A percentile compares a stretch with the other conserved stretches of the same genome.
Conservation (phyloP, 306 rosid genomes). For the Cicer yamashitae region DNA sequence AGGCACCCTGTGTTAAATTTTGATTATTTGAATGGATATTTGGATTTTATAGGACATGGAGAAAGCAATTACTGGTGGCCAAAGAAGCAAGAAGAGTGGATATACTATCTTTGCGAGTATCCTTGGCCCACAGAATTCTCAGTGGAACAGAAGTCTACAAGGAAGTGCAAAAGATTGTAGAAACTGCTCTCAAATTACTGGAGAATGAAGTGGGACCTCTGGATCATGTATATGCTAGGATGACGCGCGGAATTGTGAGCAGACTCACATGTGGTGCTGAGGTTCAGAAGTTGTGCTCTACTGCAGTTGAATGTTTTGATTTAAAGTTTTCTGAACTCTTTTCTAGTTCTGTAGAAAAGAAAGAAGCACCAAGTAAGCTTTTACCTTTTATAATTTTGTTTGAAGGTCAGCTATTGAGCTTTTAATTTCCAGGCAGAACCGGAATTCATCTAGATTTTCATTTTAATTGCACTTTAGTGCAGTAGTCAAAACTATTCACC, state of each 20-base stretch:
- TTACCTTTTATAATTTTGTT: conserved; percentile 1
- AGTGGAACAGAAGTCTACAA: conserved; percentile 61
- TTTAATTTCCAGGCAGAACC: conserved; percentile 4
- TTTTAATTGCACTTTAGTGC: conserved; percentile 15
- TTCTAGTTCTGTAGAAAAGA: conserved; percentile 47
- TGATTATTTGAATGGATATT: conserved; percentile 41
- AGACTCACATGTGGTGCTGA: conserved; percentile 87
- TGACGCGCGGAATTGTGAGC: conserved; percentile 86
- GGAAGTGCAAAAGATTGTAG: conserved; percentile 64
- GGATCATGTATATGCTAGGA: conserved; percentile 71
- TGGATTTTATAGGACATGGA: conserved; percentile 74
- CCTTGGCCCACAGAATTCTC: conserved; percentile 75
- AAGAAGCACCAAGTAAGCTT: conserved; percentile 65
- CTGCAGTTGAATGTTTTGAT: conserved; percentile 74
- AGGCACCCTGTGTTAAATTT: conserved; percentile 16
- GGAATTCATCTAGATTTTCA: conserved; percentile 18
- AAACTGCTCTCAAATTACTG: conserved; percentile 64
- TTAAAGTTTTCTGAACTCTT: conserved; percentile 53
- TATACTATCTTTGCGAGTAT: conserved; percentile 69
- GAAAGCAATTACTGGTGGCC: conserved; percentile 76
- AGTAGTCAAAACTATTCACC: background rate
- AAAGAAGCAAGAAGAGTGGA: conserved; percentile 95
- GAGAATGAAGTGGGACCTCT: conserved; percentile 77
- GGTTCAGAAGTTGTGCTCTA: conserved; percentile 79
- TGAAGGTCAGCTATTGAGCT: conserved; percentile 30